A percentile compares a stretch with the other conserved stretches of the same genome.
Evolutionary conservation across 2,329 filamentous ascomycete genomes (phyloP).

Genomic region (Fusarium sp.): DNA sequence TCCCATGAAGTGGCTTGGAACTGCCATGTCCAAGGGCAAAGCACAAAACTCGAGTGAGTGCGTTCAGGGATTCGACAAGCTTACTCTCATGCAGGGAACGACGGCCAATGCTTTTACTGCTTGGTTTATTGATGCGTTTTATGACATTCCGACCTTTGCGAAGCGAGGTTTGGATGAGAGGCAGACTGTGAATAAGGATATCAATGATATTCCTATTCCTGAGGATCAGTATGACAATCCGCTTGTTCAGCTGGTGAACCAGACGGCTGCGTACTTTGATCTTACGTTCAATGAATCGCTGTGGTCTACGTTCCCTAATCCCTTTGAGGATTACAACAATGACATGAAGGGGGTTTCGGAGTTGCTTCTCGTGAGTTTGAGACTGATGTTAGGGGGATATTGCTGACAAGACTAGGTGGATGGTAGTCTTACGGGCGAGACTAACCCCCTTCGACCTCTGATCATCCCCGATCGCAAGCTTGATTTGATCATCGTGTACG

Average conservation of each 20-base stretch:
- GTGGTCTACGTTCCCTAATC: slow-evolving; percentile 46
- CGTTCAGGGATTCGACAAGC: slow-evolving; percentile 46
- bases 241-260: slow-evolving; percentile 36
- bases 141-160: slow-evolving; percentile 37
- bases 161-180: slow-evolving; percentile 30
- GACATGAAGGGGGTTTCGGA: slow-evolving; percentile 40
- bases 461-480: slow-evolving; percentile 43
- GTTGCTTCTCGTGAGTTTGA: slow-evolving; percentile 37
- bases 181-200: slow-evolving; percentile 15
- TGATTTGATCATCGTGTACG: slow-evolving; percentile 47
- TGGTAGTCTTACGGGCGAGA: slow-evolving; percentile 45
- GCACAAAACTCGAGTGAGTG: slow-evolving; percentile 42
- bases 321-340: slow-evolving; percentile 43
- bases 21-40: slow-evolving; percentile 40
- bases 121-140: slow-evolving; percentile 43
- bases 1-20: slow-evolving; percentile 43
- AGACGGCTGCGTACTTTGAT: slow-evolving; percentile 38
- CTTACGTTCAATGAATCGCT: slow-evolving; percentile 45
- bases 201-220: slow-evolving; percentile 34
- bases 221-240: slow-evolving; percentile 28
- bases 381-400: accelerated
- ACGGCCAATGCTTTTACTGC: slow-evolving; percentile 42
- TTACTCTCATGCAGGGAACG: slow-evolving; percentile 45
- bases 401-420: slow-evolving; percentile 36
- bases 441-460: slow-evolving; percentile 42